Conservation (phyloP, 495 filamentous ascomycete genomes). For the Ramalina peruviana region DNA sequence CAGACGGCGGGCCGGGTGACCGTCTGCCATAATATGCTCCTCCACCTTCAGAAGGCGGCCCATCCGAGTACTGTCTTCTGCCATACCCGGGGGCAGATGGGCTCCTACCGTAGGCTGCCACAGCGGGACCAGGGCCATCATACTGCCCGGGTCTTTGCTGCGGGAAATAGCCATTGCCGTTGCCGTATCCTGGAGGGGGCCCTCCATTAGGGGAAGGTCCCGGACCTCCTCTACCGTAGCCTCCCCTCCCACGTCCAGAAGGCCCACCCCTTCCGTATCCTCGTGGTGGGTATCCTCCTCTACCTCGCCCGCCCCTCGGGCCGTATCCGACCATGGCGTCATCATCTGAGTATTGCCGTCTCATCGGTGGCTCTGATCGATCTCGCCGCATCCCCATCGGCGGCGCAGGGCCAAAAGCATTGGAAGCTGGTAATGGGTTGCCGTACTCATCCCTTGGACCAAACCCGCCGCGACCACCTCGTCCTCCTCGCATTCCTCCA, state of each 20-base stretch:
- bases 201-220: slow-evolving; percentile 19
- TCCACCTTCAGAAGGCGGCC: slow-evolving; percentile 13
- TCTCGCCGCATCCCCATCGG: slow-evolving; percentile 24
- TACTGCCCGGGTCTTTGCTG: slow-evolving; percentile 15
- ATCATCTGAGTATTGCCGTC: slow-evolving; percentile 46
- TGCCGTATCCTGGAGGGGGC: slow-evolving; percentile 34
- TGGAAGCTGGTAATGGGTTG: slow-evolving; percentile 42
- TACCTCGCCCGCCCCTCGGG: slow-evolving; percentile 36
- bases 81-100: slow-evolving; percentile 19
- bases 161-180: slow-evolving; percentile 19
- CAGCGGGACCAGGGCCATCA: slow-evolving; percentile 13
- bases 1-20: slow-evolving; percentile 26
- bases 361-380: slow-evolving; percentile 34
- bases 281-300: slow-evolving; percentile 39
- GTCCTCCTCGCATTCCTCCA: slow-evolving; percentile 11
- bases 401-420: slow-evolving; percentile 24
- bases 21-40: slow-evolving; percentile 13
- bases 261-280: slow-evolving; percentile 44
- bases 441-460: slow-evolving; percentile 54
- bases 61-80: slow-evolving; percentile 25
- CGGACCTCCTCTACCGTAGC: slow-evolving; percentile 19
- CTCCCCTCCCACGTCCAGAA: slow-evolving; percentile 22
- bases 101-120: slow-evolving; percentile 11
- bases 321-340: slow-evolving; percentile 45
- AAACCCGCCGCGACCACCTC: slow-evolving; percentile 18